Conservation (phyloP, 495 filamentous ascomycete species). For the Neurospora tetraspora region DNA sequence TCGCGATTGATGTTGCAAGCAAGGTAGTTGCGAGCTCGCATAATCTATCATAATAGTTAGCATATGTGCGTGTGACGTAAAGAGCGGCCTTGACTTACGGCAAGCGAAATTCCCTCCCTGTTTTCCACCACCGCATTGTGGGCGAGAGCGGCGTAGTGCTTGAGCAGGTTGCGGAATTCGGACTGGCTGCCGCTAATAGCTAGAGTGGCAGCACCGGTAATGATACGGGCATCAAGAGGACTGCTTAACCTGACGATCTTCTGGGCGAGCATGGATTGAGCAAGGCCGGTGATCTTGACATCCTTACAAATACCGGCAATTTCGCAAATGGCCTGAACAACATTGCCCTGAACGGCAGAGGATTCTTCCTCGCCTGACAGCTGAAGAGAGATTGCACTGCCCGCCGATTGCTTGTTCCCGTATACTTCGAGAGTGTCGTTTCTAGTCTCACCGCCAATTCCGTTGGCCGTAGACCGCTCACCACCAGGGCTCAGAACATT, state of each 20-base stretch:
- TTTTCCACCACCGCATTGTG: constrained; percentile 61
- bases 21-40: constrained; percentile 67
- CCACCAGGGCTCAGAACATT: constrained; percentile 72
- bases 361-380: constrained; percentile 65
- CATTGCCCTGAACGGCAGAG: constrained; percentile 58
- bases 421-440: constrained; percentile 35
- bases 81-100: constrained; percentile 44
- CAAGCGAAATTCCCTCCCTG: constrained; percentile 45
- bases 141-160: constrained; percentile 64
- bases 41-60: constrained; percentile 38
- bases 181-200: constrained; percentile 60
- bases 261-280: constrained; percentile 91
- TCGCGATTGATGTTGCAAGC: constrained; percentile 54
- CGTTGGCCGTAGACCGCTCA: constrained; percentile 32
- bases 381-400: constrained; percentile 69
- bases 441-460: constrained; percentile 24
- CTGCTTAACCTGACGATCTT: constrained; percentile 76
- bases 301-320: constrained; percentile 75
- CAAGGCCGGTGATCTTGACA: constrained; percentile 84
- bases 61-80: background rate
- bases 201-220: constrained; percentile 69
- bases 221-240: constrained; percentile 69
- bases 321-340: constrained; percentile 80
- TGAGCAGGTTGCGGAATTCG: constrained; percentile 77
- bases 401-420: constrained; percentile 47